Base-by-base conservation (phyloP, 495 filamentous ascomycete genomes). In the Paragyromitra xinjiangensis region DNA sequence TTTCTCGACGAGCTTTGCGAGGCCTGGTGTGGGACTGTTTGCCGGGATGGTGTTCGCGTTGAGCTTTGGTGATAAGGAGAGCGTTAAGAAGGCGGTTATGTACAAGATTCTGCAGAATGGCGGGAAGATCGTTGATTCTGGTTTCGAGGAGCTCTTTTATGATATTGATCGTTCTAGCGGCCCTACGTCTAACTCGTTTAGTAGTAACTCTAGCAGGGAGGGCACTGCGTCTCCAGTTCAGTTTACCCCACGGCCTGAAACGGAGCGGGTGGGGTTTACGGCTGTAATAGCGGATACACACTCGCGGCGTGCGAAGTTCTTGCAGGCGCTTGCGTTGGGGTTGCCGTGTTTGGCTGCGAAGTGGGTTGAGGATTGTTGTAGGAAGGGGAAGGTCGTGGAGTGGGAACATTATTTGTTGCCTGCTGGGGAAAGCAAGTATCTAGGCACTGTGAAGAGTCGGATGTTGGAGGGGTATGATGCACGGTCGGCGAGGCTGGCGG, bases 251-350 rank as follows among this genome's bases (percentile, higher is more conserved):
- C 89, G 84, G 0, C 51, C 84, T 0, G 83, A 84, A 12, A 88
- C 89, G 37, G 82, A 86, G 19, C 82, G 86, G 11, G 84, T 91
- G 0, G 93, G 93, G 4, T 98, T 99, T 83, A 88, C 90, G 0
- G 93, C 92, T 26, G 85, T 98, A 19, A 94, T 99, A 73, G 91
- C 95, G 0, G 92, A 98, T 82, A 88, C 88, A 37, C 91, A 97
- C 83, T 96, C 92, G 12, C 90, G 95, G n/a, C 91, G 92, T 69
- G 89, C 90, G 45, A 99, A 99, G 77, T 97, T 95, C 83, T 92
- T 99, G 87, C 95, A 98, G 83, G 95, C 95, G 0, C 89, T 99
- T 12, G 94, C 96, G 7, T 88, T 99, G 3, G 93, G 93, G 4
- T 82, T 99, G 0, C 96, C 96, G 0, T 96, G 93, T 77, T 86